Evolutionary conservation across 352 stramenopile genomes (phyloP).

Genomic region (Paralagenidium karlingii): DNA sequence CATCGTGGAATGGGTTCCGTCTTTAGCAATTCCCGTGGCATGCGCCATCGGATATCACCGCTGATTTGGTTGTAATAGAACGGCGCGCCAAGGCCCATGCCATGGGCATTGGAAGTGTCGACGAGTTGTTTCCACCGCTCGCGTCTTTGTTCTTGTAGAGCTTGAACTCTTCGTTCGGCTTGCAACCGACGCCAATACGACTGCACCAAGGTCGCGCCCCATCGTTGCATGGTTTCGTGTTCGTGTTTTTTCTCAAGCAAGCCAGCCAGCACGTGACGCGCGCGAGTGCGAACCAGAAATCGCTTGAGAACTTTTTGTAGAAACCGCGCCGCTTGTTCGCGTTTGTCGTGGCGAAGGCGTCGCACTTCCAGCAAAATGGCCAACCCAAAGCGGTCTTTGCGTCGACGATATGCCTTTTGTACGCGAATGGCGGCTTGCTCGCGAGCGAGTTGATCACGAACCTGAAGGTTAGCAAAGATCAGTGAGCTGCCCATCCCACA

Average conservation of each 20-base stretch:
- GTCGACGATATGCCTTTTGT: constrained; percentile 36
- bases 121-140: constrained; percentile 89
- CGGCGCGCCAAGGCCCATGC: constrained; percentile 46
- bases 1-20: constrained; percentile 63
- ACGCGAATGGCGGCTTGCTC: constrained; percentile 22
- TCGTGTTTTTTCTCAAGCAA: constrained; percentile 23
- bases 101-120: constrained; percentile 67
- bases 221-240: constrained; percentile 45
- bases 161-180: constrained; percentile 17
- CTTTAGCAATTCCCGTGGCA: constrained; percentile 81
- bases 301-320: constrained; percentile 31
- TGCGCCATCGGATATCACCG: constrained; percentile 83
- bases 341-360: constrained; percentile 11
- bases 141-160: constrained; percentile 20
- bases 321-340: constrained; percentile 16
- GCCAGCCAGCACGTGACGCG: constrained; percentile 26
- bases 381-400: constrained; percentile 27
- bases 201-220: constrained; percentile 61
- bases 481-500: too few species aligned
- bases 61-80: constrained; percentile 94
- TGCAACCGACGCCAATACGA: constrained; percentile 36
- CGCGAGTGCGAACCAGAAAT: constrained; percentile 28
- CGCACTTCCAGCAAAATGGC: constrained; percentile 23
- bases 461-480: too few species aligned
- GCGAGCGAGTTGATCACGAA: constrained; percentile 19